A percentile compares a stretch with the other conserved stretches of the same genome.
Conservation (phyloP, 768 basidiomycete genomes). For the Boletus tylopilopsis region DNA sequence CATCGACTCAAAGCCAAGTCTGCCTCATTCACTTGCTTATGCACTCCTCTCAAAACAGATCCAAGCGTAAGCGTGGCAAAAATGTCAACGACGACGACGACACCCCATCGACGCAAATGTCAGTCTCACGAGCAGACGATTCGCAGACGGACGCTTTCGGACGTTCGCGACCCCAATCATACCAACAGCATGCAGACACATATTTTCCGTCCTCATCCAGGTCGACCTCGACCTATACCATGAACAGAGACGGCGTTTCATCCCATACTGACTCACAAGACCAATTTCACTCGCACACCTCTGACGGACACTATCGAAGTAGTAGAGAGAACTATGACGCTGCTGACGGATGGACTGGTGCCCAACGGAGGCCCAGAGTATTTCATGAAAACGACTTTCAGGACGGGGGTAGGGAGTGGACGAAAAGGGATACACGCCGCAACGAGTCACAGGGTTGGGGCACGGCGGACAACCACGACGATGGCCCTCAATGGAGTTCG, state of each 20-base stretch:
- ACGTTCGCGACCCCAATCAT: constrained; percentile 43
- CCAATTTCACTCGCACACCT: constrained; percentile 32
- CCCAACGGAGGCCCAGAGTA: constrained; percentile 41
- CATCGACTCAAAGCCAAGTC: constrained; percentile 18
- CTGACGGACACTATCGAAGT: constrained; percentile 50
- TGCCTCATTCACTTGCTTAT: constrained; percentile 28
- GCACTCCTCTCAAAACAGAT: constrained; percentile 37
- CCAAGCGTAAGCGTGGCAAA: constrained; percentile 50
- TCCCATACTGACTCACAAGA: constrained; percentile 49
- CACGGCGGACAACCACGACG: constrained; percentile 40
- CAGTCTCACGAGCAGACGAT: constrained; percentile 48
- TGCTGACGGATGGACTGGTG: constrained; percentile 41
- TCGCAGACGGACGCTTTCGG: constrained; percentile 50
- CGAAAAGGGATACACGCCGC: constrained; percentile 42
- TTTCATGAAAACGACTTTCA: constrained; percentile 41
- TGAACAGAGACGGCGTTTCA: constrained; percentile 48
- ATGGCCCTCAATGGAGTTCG: constrained; percentile 40
- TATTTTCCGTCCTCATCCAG: constrained; percentile 43
- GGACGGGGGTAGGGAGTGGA: constrained; percentile 43
- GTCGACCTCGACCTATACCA: constrained; percentile 43
- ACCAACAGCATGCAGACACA: constrained; percentile 41
- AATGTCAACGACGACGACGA: constrained; percentile 52
- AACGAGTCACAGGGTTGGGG: constrained; percentile 43
- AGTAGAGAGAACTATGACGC: constrained; percentile 49
- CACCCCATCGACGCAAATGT: constrained; percentile 32